Evolutionary conservation across 805 yeast species (phyloP), one percentile per base, ranked within the genome.

Genomic region (Pichia thaimueangensis): DNA sequence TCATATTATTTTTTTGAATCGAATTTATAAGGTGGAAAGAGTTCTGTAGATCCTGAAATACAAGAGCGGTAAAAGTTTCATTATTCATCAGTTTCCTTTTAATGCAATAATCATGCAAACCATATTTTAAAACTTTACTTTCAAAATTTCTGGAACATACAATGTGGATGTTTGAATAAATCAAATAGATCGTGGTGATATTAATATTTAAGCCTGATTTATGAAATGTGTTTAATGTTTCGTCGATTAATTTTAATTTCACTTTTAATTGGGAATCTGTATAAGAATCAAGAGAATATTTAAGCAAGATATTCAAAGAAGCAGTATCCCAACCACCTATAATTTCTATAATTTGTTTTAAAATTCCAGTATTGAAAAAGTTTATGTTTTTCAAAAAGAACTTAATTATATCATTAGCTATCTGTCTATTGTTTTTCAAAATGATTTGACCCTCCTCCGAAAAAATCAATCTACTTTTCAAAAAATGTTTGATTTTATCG

Each of bases 381-480:
- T 30, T 39, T 20, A 11, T 13, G n/a, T 35, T 32, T 19, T 32
- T 42, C 7, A 42, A 20, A 20, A 48, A 48, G 20, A 42, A 43
- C 19, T 48, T 19, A 8, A 37, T 30, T 19, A 30, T n/a, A 5
- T 12, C 19, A 27, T 43, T 38, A 6, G 27, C 3, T 27, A 43
- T 12, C 15, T 13, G 19, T 29, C 19, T 36, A 19, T 27, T 38
- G 5, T 25, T 33, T 28, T 16, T 34, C n/a, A 42, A 31, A 6
- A 43, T 12, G 3, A 12, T 17, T 3, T 25, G 22, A 17, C 16
- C 20, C 5, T 43, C 40, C 6, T 41, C 27, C 10, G 45, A 35
- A 22, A 30, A 22, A 9, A 47, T 16, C n/a, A 48, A 28, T 27
- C 51, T 33, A 10, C 43, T 30, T 19, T 27, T 29, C 4, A 48